phyloP scores from a whole-genome alignment of 1,139 yeast species.

The Hemisphaericaspora xylofermentans region DNA sequence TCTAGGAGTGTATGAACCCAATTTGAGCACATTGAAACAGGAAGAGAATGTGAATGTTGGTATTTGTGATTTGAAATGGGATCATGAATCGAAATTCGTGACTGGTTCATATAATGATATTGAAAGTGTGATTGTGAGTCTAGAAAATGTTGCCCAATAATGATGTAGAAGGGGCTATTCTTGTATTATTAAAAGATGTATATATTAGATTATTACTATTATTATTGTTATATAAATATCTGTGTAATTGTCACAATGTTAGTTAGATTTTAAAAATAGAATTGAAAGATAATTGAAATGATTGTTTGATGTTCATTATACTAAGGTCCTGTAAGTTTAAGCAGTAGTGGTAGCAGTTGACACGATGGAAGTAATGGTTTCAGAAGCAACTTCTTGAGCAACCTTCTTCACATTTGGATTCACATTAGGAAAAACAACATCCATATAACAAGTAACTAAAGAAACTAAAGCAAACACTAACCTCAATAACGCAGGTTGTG shows the following conservation, averaged over 20 bases:
- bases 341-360: conserved; percentile 19
- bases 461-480: conserved; percentile 48
- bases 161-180: neutral
- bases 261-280: neutral
- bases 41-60: conserved; percentile 22
- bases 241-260: neutral
- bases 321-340: neutral
- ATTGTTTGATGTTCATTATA: neutral
- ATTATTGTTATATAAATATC: conserved; percentile 1
- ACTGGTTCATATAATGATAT: conserved; percentile 44
- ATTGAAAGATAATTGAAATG: neutral
- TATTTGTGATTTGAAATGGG: conserved; percentile 47
- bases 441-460: conserved; percentile 54
- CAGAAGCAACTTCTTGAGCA: conserved; percentile 19
- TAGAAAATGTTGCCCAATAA: conserved; percentile 18
- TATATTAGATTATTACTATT: conserved; percentile 4
- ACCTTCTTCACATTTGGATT: conserved; percentile 25
- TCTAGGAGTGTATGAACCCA: conserved; percentile 24
- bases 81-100: conserved; percentile 28
- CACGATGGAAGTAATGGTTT: conserved; percentile 21
- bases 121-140: conserved; percentile 35
- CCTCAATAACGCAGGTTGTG: conserved; percentile 47
- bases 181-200: conserved; percentile 1
- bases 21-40: conserved; percentile 8
- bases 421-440: conserved; percentile 40